Base-by-base conservation (phyloP, 148 eudicot species). In the Cornus suecica region DNA sequence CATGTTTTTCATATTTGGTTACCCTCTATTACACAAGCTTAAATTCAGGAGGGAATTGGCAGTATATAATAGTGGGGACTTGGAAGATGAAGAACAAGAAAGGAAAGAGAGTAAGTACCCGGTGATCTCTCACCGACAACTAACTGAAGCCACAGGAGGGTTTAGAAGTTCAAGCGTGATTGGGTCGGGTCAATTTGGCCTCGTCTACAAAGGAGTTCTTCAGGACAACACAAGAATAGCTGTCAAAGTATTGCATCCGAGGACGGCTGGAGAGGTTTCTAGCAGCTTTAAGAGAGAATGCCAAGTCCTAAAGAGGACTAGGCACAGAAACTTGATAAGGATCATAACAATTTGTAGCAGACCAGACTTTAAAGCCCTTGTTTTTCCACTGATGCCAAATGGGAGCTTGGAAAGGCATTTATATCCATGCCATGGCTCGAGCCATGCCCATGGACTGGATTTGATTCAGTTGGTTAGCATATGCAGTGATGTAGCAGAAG, bases 291-390 rank as follows among this genome's bases (percentile, higher is more conserved):
- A 84, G 65, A 85, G 92, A 80, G 98, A 93, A 84, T 90, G 98
- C 41, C 87, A 82, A 72, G 85, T 88, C 66, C 84, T 90, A 71
- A 93, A 80, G 78, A 84, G 80, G 31, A 89, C 80, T 10, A 76
- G 90, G 70, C 97, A 93, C 68, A 87, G 96, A 65, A 91, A 91
- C 81, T 72, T 93, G 77, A 85, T 90, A 42, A 85, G 82, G 77
- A 89, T 93, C 80, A 83, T 93, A 67, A 90, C 93, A 7, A 86
- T 80, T 20, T 93, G 96, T 34, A 85, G 90, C 71, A 87, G 79
- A 69, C 89, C 92, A 6, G 93, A 89, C 70, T 93, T 93, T 34
- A 93, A 89, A 89, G 98, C 97, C 10, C 86, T 93, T 28, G 93
- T 93, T 75, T 78, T 91, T 61, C 98, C 95, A 18, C 34, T 93